phyloP scores from a whole-genome alignment of 2,329 filamentous ascomycete genomes.

The Fulvia fulva region DNA sequence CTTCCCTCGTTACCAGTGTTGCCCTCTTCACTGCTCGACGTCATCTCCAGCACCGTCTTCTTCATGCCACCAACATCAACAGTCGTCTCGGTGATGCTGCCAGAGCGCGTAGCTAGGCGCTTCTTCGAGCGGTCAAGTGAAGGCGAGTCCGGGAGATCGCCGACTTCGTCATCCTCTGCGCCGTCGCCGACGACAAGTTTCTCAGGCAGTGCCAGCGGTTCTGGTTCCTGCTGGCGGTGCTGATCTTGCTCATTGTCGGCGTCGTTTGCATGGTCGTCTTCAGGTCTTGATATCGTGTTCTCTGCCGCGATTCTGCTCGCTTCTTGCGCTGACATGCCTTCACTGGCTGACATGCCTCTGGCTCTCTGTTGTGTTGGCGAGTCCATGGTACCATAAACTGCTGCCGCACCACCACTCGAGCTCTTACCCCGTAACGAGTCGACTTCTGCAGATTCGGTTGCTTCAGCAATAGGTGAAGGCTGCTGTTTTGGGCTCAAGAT shows the following conservation, averaged over 20 bases:
- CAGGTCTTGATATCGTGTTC: not conserved
- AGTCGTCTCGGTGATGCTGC: constrained; percentile 5
- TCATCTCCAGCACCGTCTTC: constrained; percentile 4
- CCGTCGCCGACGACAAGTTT: not conserved
- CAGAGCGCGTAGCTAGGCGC: constrained; percentile 2
- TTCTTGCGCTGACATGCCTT: constrained; percentile 21
- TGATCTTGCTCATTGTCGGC: not conserved
- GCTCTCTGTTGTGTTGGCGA: constrained; percentile 2
- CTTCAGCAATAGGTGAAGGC: not conserved
- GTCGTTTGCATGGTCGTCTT: not conserved
- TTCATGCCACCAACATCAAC: not conserved
- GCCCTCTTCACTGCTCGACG: not conserved
- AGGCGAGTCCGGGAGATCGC: not conserved
- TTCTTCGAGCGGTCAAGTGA: not conserved
- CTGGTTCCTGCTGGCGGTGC: not conserved
- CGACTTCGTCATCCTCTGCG: not conserved
- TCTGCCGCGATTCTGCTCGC: constrained; percentile 23
- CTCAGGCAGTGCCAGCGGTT: not conserved
- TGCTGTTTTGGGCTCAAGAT: not conserved
- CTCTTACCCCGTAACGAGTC: constrained; percentile 31
- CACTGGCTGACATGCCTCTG: constrained; percentile 17
- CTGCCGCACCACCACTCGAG: constrained; percentile 63
- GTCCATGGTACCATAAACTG: constrained; percentile 45
- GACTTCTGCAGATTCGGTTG: constrained; percentile 3
- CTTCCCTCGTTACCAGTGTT: not conserved